Conservation (phyloP, 305 asterid genomes). For the Fraxinus baroniana region DNA sequence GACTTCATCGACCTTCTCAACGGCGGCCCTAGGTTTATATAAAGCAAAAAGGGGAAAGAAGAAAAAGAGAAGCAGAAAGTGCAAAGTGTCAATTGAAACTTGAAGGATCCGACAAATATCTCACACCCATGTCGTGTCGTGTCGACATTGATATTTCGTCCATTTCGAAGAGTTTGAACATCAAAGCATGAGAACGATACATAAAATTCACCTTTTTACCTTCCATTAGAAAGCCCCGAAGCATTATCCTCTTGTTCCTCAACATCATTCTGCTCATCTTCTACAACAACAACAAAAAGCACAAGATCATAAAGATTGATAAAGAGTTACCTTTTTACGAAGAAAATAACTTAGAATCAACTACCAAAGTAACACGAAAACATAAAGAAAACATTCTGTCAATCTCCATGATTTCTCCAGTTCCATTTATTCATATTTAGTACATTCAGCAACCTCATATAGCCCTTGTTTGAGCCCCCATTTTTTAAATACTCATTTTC, state of each 20-base stretch:
- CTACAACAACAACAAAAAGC: conserved; percentile 48
- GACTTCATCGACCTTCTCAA: no score
- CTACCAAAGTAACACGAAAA: not conserved
- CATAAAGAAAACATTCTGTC: not conserved
- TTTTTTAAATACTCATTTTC: not conserved
- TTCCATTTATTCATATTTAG: not conserved
- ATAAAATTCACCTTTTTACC: conserved; percentile 58
- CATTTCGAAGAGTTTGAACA: no score
- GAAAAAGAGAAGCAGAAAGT: no score
- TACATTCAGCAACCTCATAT: not conserved
- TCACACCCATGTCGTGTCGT: no score
- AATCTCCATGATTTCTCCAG: not conserved
- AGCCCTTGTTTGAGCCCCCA: not conserved
- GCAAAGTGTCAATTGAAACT: no score
- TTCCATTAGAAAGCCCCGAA: conserved; percentile 41
- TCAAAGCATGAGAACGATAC: conserved; percentile 14
- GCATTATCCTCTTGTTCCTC: conserved; percentile 39
- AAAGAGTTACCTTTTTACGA: not conserved
- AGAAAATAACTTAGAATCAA: not conserved
- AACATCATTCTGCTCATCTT: conserved; percentile 30
- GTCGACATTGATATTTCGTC: no score
- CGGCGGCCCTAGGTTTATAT: no score
- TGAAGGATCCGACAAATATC: no score
- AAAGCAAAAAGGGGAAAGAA: no score
- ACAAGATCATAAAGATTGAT: conserved; percentile 11